Evolutionary conservation across 2,329 filamentous ascomycete genomes (phyloP), one percentile per base, ranked within the genome.

Genomic region (Apiospora koreana): DNA sequence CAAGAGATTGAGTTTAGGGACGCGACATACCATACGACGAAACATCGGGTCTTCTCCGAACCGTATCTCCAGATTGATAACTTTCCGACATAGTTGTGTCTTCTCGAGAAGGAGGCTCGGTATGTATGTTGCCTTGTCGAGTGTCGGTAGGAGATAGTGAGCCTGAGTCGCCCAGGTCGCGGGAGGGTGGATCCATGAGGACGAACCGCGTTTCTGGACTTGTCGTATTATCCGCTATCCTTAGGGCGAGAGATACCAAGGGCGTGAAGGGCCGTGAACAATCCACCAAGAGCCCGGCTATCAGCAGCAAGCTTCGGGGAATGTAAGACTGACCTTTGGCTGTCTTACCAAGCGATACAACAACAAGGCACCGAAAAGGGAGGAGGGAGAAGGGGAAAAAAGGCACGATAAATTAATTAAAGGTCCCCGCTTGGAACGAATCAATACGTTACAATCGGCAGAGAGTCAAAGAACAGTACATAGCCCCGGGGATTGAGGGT

Each of bases 21-120:
- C 38, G 65, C 31, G 25, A 69, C 14, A 38, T 54, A 70, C 58
- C 35, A 23, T 65, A n/a, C 25, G 58, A 65, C 23, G 46, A 65
- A 38, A 43, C 58, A 58, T 50, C 54, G n/a, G 86, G 83, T 73
- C 87, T 85, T 74, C 87, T 85, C 74, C 89, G 86, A 74, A 90
- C 82, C 21, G 89, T 90, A 70, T 91, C 89, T 28, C 86, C 86
- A 25, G 88, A 88, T 76, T 89, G 87, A 75, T 85, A 86, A 78
- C 84, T 88, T 74, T 89, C 88, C 5, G 86, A 82, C 65, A 85
- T 77, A 31, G 79, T 81, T 65, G 87, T 85, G 46, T 85, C 84
- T 71, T 78, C 69, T 75, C 71, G 64, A 62, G 80, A 73, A 64
- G 75, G 72, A 41, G 80, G 75, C 66, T 85, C 84, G 72, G 78